Conservation (phyloP, 2,329 filamentous ascomycete genomes). For the Aspergillus vadensis region DNA sequence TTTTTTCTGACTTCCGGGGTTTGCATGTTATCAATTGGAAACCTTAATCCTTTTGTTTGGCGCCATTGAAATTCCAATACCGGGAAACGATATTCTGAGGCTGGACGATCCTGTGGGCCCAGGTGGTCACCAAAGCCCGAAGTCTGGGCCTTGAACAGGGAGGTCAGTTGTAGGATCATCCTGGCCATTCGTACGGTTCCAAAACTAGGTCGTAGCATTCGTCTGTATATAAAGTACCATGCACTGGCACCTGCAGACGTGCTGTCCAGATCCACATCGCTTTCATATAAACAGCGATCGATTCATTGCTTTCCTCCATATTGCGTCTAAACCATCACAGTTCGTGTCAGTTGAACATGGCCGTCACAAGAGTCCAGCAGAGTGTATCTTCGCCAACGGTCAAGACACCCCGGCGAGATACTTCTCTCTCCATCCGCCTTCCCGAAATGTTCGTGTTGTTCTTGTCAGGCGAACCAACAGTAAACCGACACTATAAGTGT, state of each 20-base stretch:
- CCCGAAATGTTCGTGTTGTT: conserved; percentile 35
- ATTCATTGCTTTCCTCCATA: no score
- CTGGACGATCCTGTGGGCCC: neutral
- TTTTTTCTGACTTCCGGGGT: neutral
- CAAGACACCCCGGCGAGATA: neutral
- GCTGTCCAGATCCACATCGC: neutral
- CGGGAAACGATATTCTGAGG: neutral
- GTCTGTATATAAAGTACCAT: neutral
- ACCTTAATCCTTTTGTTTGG: neutral
- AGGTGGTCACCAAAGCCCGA: neutral
- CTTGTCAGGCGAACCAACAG: conserved; percentile 24
- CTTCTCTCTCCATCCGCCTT: conserved; percentile 16
- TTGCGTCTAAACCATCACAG: neutral
- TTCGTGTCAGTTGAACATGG: conserved; percentile 2
- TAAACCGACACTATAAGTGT: conserved; percentile 28
- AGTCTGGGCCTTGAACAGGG: neutral
- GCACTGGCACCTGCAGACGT: neutral
- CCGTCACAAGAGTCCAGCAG: conserved; percentile 4
- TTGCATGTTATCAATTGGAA: neutral
- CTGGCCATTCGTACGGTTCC: neutral
- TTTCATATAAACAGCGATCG: neutral
- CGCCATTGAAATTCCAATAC: neutral
- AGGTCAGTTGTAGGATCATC: neutral
- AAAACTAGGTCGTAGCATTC: neutral
- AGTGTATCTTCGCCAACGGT: neutral